phyloP scores from a whole-genome alignment of 768 basidiomycete species.

The Hericium rajendrae region DNA sequence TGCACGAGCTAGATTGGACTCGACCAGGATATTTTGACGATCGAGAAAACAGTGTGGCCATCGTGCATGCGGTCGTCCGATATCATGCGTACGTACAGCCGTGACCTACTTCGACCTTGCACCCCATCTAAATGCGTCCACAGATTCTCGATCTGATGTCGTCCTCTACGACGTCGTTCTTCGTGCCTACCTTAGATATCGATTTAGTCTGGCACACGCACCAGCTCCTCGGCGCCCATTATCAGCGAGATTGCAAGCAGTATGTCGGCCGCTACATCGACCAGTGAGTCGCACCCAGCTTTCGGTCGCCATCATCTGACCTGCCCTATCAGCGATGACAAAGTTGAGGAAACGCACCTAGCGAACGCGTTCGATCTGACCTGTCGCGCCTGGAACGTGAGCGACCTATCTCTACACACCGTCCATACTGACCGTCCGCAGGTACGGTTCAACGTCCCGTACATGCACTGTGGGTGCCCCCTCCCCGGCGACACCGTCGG shows the following conservation, averaged over 20 bases:
- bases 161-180: slow-evolving; percentile 30
- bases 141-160: slow-evolving; percentile 48
- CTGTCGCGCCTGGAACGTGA: slow-evolving; percentile 35
- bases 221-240: slow-evolving; percentile 40
- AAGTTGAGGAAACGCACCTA: slow-evolving; percentile 35
- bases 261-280: slow-evolving; percentile 38
- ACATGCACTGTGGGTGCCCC: slow-evolving; percentile 52
- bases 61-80: slow-evolving; percentile 40
- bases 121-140: not conserved
- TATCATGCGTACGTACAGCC: slow-evolving; percentile 41
- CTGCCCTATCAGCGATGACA: slow-evolving; percentile 31
- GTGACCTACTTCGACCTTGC: no score
- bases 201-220: slow-evolving; percentile 71
- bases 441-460: slow-evolving; percentile 39
- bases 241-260: slow-evolving; percentile 31
- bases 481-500: slow-evolving; percentile 34
- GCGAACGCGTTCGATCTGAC: slow-evolving; percentile 38
- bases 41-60: slow-evolving; percentile 26
- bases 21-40: slow-evolving; percentile 30
- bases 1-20: slow-evolving; percentile 43
- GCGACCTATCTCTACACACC: not conserved
- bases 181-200: slow-evolving; percentile 57
- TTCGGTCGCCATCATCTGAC: not conserved
- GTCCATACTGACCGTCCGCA: slow-evolving; percentile 6
- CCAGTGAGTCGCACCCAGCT: slow-evolving; percentile 31